Conservation (phyloP, 306 rosid species). For the Astragalus glycyphyllos region DNA sequence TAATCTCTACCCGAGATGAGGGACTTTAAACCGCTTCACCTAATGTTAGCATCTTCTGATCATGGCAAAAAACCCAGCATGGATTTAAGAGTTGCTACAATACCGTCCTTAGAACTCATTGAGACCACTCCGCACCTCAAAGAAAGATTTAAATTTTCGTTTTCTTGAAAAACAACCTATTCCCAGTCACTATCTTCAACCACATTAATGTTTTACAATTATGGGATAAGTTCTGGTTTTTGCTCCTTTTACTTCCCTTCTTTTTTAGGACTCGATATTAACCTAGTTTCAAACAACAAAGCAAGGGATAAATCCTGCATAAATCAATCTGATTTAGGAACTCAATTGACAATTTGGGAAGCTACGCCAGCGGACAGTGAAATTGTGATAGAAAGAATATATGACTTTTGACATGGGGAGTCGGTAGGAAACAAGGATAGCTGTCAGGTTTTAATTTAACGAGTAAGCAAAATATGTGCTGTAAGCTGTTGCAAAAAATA, state of each 20-base stretch:
- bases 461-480: not conserved
- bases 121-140: not conserved
- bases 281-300: conserved; percentile 22
- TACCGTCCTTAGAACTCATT: conserved; percentile 21
- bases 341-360: not conserved
- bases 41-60: conserved; percentile 6
- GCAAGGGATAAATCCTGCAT: not conserved
- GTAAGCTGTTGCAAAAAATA: conserved; percentile 17
- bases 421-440: conserved; percentile 13
- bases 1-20: not conserved
- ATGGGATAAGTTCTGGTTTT: conserved; percentile 2
- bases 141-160: conserved; percentile 5
- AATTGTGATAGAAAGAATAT: not conserved
- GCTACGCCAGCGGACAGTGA: not conserved
- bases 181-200: conserved; percentile 7
- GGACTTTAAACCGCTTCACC: not conserved
- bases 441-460: conserved; percentile 2
- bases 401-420: conserved; percentile 1
- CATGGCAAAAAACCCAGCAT: conserved; percentile 7
- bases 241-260: not conserved
- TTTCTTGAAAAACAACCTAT: conserved; percentile 25
- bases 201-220: conserved; percentile 2
- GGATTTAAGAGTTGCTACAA: conserved; percentile 11
- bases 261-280: not conserved
- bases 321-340: not conserved